Conservation (phyloP, 352 stramenopile genomes). For the Phytopythium vexans region DNA sequence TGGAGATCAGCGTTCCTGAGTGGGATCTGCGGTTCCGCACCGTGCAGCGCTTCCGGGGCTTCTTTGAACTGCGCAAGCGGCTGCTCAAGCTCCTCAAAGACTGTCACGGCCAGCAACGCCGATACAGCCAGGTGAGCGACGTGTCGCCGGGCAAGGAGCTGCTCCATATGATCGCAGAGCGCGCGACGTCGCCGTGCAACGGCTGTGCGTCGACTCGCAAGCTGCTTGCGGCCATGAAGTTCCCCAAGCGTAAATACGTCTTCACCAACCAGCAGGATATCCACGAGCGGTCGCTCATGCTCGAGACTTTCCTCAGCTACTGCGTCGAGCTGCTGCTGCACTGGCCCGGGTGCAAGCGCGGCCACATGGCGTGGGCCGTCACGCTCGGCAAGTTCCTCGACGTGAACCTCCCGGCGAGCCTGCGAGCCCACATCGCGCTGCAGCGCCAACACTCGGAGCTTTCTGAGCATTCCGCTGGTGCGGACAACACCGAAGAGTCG, state of each 20-base stretch:
- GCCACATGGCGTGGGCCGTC: conserved; percentile 30
- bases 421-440: conserved; percentile 7
- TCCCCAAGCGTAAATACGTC: conserved; percentile 55
- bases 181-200: conserved; percentile 25
- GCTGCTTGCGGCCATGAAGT: conserved; percentile 34
- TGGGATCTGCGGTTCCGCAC: conserved; percentile 42
- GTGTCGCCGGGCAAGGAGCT: conserved; percentile 20
- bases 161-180: conserved; percentile 18
- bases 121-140: conserved; percentile 9
- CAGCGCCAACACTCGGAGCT: conserved; percentile 11
- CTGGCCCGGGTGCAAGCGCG: conserved; percentile 51
- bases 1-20: conserved; percentile 44
- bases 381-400: conserved; percentile 53
- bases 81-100: conserved; percentile 42
- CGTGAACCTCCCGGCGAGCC: conserved; percentile 31
- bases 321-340: conserved; percentile 30
- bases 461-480: conserved; percentile 13
- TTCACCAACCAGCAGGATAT: conserved; percentile 41
- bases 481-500: conserved; percentile 7
- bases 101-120: conserved; percentile 24
- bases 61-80: conserved; percentile 46
- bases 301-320: conserved; percentile 49
- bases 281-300: conserved; percentile 35
- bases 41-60: conserved; percentile 60
- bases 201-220: conserved; percentile 35